Evolutionary conservation across 257 asterid genomes (phyloP), one percentile per base, ranked within the genome.

Genomic region (Nicotiana paniculata): DNA sequence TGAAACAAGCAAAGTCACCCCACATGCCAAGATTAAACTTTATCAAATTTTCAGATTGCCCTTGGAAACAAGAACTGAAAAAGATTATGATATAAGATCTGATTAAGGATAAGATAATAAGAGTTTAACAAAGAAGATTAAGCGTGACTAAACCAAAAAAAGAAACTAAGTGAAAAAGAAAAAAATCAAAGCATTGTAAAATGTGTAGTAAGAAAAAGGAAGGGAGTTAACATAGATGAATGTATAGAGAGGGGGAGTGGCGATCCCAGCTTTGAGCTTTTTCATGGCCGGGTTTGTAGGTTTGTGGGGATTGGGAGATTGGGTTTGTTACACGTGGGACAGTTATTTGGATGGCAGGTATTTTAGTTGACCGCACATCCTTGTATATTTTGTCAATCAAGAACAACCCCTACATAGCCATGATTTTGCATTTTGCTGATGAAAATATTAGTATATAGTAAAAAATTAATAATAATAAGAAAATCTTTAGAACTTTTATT

Each of bases 181-280:
- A 48, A n/a, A 48, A 72, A 24, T 33, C 18, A n/a, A 63, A 46
- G 64, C 33, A 39, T 68, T 13, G 55, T 35, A 24, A 43, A 37
- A 62, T 32, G 79, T 26, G 83, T 13, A 63, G 62, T 18, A 75
- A 76, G 28, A 32, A 63, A 8, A 53, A 39, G 59, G 39, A 82
- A 66, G 4, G 37, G 76, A 67, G 2, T 9, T 13, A 51, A 53
- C 68, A 26, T 46, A 43, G 61, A 48, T 53, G 66, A 66, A 81
- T 83, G 68, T 77, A 77, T 37, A 79, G 75, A 59, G 61, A 46
- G 26, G 26, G 84, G 85, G 80, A 83, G 83, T 43, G 81, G 86
- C 84, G 88, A 85, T 85, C 86, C 85, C 82, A 82, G 86, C 77
- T 85, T 86, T 81, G 83, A 82, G 85, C 78, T 77, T 77, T 77